Percentiles rank a stretch among this genome's conserved stretches.
Evolutionary conservation across 2,329 filamentous ascomycete genomes (phyloP).

Genomic region (Neofusicoccum sp.): DNA sequence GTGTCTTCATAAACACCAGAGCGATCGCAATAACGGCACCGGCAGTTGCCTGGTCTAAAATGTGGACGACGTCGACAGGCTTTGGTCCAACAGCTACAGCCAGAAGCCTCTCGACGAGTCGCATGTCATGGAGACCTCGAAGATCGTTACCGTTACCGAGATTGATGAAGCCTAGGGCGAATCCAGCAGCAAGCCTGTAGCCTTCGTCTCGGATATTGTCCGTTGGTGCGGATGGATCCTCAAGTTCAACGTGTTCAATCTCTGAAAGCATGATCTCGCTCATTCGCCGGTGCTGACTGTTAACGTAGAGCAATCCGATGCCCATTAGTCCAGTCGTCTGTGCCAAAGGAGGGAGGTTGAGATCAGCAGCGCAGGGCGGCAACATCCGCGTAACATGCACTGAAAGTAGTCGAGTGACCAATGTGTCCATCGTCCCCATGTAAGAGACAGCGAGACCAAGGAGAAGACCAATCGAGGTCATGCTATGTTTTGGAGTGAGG

Average conservation of each 20-base stretch:
- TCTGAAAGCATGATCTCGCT: slow-evolving; percentile 99
- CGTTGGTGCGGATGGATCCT: slow-evolving; percentile 68
- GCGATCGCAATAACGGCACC: slow-evolving; percentile 90
- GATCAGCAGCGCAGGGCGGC: slow-evolving; percentile 85
- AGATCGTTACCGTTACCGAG: slow-evolving; percentile 87
- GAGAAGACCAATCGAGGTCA: slow-evolving; percentile 96
- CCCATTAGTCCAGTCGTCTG: slow-evolving; percentile 98
- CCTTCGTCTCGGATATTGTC: slow-evolving; percentile 88
- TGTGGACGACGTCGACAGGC: slow-evolving; percentile 87
- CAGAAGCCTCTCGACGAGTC: slow-evolving; percentile 83
- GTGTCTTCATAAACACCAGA: slow-evolving; percentile 96
- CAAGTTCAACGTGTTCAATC: slow-evolving; percentile 83
- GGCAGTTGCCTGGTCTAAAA: slow-evolving; percentile 88
- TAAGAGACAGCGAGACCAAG: slow-evolving; percentile 92
- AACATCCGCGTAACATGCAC: slow-evolving; percentile 96
- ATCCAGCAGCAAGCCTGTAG: slow-evolving; percentile 93
- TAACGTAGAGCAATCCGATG: slow-evolving; percentile 90
- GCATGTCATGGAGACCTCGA: slow-evolving; percentile 90
- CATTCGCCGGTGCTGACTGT: slow-evolving; percentile 96
- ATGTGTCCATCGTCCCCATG: slow-evolving; percentile 93
- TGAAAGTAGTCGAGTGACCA: slow-evolving; percentile 89
- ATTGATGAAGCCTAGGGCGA: slow-evolving; percentile 92
- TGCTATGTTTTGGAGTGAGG: slow-evolving; percentile 97
- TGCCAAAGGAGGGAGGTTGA: slow-evolving; percentile 89
- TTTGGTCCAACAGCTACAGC: slow-evolving; percentile 85